Evolutionary conservation across 805 yeast genomes (phyloP).

Genomic region (Nakazawaea molendinolei): DNA sequence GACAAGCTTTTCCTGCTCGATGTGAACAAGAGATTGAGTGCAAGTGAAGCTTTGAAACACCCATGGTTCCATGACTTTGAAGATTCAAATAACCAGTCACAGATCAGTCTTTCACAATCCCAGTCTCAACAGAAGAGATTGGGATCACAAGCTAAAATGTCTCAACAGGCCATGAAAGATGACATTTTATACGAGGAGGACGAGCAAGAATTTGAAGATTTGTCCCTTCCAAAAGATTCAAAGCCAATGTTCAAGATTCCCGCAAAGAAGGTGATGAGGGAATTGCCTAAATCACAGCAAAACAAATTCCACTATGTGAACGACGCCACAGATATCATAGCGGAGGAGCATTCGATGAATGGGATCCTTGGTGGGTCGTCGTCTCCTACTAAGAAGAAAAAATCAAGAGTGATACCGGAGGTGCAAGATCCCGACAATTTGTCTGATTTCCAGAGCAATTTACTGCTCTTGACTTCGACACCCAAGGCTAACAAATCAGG

Average conservation of each 20-base stretch:
- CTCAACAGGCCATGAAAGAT: background rate
- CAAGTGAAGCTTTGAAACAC: slow-evolving; percentile 68
- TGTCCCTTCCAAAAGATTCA: background rate
- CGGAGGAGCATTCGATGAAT: background rate
- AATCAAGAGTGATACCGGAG: slow-evolving; percentile 8
- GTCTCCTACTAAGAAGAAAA: slow-evolving; percentile 7
- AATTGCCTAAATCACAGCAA: slow-evolving; percentile 6
- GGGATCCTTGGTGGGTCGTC: background rate
- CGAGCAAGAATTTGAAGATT: slow-evolving; percentile 2
- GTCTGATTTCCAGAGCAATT: slow-evolving; percentile 7
- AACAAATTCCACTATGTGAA: background rate
- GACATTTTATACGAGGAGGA: slow-evolving; percentile 7
- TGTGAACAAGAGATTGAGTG: slow-evolving; percentile 66
- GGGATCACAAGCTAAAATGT: slow-evolving; percentile 26
- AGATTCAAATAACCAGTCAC: slow-evolving; percentile 26
- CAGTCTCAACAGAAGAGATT: slow-evolving; percentile 55
- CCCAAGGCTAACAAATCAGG: slow-evolving; percentile 10
- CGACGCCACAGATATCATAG: slow-evolving; percentile 6
- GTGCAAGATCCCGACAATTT: slow-evolving; percentile 8
- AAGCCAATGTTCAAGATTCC: slow-evolving; percentile 11
- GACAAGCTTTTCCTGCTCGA: slow-evolving; percentile 67
- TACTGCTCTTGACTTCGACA: slow-evolving; percentile 2
- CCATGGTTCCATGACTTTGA: slow-evolving; percentile 58
- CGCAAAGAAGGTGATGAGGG: slow-evolving; percentile 4
- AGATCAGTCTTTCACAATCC: slow-evolving; percentile 62